phyloP scores from a whole-genome alignment of 2,329 filamentous ascomycete genomes.

The Hymenoscyphus occultus region DNA sequence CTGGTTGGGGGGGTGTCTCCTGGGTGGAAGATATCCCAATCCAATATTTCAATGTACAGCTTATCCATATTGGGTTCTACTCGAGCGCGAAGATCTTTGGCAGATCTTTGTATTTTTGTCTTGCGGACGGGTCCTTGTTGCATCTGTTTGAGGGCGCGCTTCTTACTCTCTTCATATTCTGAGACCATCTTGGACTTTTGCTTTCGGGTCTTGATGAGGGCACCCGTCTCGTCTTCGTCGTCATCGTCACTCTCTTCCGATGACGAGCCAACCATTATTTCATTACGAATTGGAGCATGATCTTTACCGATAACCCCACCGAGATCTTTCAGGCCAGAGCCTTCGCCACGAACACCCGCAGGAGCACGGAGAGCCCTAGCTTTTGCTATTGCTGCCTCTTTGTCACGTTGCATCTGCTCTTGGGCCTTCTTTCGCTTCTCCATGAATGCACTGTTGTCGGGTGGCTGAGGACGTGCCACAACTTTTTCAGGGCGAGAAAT shows the following conservation, averaged over 20 bases:
- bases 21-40: conserved; percentile 92
- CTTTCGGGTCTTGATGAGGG: conserved; percentile 46
- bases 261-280: conserved; percentile 84
- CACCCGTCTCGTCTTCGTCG: conserved; percentile 54
- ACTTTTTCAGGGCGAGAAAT: conserved; percentile 5
- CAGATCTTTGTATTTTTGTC: conserved; percentile 72
- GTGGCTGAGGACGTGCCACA: conserved; percentile 10
- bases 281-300: conserved; percentile 68
- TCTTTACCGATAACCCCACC: conserved; percentile 75
- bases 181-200: conserved; percentile 35
- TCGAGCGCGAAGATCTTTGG: conserved; percentile 91
- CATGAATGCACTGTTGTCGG: conserved; percentile 55
- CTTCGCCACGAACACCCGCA: conserved; percentile 65
- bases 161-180: conserved; percentile 47
- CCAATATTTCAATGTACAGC: conserved; percentile 80
- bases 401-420: conserved; percentile 70
- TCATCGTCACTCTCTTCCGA: conserved; percentile 72
- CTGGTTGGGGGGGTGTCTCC: conserved; percentile 81
- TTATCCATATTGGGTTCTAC: conserved; percentile 84
- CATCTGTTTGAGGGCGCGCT: conserved; percentile 50
- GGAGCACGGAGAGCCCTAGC: conserved; percentile 59
- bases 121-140: conserved; percentile 76
- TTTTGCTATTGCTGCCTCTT: conserved; percentile 68
- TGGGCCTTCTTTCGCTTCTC: conserved; percentile 72
- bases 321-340: conserved; percentile 72